Evolutionary conservation across 2,329 filamentous ascomycete genomes (phyloP), one percentile per base, ranked within the genome.

Genomic region (Aspergillus sp.): DNA sequence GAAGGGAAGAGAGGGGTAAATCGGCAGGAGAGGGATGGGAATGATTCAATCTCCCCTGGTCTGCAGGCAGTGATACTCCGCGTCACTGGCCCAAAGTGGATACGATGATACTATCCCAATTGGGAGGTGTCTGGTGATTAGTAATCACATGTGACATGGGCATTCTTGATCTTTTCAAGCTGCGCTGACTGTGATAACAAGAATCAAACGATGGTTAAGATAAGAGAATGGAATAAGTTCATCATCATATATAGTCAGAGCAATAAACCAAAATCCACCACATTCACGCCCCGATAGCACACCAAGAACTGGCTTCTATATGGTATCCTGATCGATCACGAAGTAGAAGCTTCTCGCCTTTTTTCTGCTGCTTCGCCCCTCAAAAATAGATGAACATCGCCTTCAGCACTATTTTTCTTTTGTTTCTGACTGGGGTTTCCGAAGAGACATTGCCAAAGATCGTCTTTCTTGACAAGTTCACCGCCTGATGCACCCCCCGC

Each of bases 371-470:
- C 78, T 50, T 78, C 75, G 6, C 68, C 75, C 48, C 78, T 70
- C 46, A 82, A 54, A 50, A 77, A 71, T 30, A 74, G 66, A 5
- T 60, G 69, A 28, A 80, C 66, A 45, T 78, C 75, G 43, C 59
- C 57, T 37, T 70, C 63, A 39, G 71, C 49, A 26, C 43, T 45
- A 32, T 36, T 44, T 33, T 35, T 50, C 46, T 50, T 44, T 40
- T 53, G 61, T 58, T 45, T 45, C 19, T 19, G 19, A 46, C 63
- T 66, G 31, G 61, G 60, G 11, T 75, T 74, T 1, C 87, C 86
- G 72, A 96, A 96, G 1, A 96, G 69, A 65, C 91, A 97, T 50
- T 82, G 80, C 91, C 90, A 96, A 35, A 97, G 61, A 62, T 96
- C 91, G 9, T 82, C 78, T 50, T 85, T 79, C 36, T 81, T 76